phyloP scores from a whole-genome alignment of 1,139 yeast genomes.

The Suhomyces atakaporum region DNA sequence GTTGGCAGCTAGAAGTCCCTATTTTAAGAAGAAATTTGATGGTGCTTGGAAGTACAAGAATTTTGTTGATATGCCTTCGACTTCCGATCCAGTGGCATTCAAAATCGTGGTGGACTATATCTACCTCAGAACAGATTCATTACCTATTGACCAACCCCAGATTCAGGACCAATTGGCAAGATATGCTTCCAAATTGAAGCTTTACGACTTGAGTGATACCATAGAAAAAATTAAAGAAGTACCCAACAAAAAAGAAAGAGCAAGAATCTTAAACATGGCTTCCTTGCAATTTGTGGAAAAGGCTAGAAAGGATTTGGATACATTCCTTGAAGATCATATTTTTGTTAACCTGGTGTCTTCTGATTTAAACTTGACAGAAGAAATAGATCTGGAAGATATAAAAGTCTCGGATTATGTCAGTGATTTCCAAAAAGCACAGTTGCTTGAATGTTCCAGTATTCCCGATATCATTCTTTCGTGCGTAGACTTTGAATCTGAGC shows the following conservation, averaged over 20 bases:
- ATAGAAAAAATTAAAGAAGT: slow-evolving; percentile 22
- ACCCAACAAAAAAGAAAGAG: slow-evolving; percentile 27
- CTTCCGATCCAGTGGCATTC: slow-evolving; percentile 30
- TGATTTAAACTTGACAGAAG: slow-evolving; percentile 19
- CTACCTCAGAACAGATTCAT: slow-evolving; percentile 45
- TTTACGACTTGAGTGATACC: slow-evolving; percentile 39
- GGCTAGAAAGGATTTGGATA: slow-evolving; percentile 48
- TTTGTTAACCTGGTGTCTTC: slow-evolving; percentile 25
- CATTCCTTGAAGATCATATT: slow-evolving; percentile 41
- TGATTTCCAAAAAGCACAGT: slow-evolving; percentile 17
- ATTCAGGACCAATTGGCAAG: slow-evolving; percentile 25
- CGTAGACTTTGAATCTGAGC: slow-evolving; percentile 30
- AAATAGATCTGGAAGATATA: slow-evolving; percentile 36
- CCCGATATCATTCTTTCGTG: slow-evolving; percentile 55
- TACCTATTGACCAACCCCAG: slow-evolving; percentile 26
- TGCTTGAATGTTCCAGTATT: slow-evolving; percentile 28
- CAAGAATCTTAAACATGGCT: slow-evolving; percentile 47
- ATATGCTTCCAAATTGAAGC: slow-evolving; percentile 36
- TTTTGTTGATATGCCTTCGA: slow-evolving; percentile 26
- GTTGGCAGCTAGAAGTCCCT: slow-evolving; percentile 39
- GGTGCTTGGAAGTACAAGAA: slow-evolving; percentile 29
- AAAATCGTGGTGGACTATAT: slow-evolving; percentile 49
- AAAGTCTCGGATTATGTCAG: slow-evolving; percentile 21
- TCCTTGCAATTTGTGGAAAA: slow-evolving; percentile 47
- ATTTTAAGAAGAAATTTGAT: slow-evolving; percentile 26